Conservation (phyloP, 2,329 filamentous ascomycete genomes). For the Helminthosporium solani region DNA sequence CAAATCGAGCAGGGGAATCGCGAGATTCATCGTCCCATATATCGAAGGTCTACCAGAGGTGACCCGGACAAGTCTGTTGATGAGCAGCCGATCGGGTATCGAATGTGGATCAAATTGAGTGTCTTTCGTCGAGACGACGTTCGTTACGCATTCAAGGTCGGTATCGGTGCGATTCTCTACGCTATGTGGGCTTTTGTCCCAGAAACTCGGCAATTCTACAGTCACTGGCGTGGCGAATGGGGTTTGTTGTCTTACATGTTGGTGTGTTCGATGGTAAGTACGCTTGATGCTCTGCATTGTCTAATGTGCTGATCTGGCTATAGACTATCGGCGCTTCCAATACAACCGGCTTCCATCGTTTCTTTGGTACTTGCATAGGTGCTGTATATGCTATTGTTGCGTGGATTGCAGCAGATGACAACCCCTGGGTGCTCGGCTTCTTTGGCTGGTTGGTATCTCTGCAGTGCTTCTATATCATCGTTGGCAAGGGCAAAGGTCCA, state of each 20-base stretch:
- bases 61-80: slow-evolving; percentile 31
- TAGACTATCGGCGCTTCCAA: slow-evolving; percentile 91
- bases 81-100: slow-evolving; percentile 45
- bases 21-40: slow-evolving; percentile 40
- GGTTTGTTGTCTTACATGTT: slow-evolving; percentile 96
- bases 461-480: slow-evolving; percentile 85
- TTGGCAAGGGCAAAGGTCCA: slow-evolving; percentile 79
- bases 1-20: slow-evolving; percentile 32
- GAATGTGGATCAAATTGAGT: slow-evolving; percentile 56
- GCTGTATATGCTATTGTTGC: slow-evolving; percentile 71
- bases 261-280: slow-evolving; percentile 79
- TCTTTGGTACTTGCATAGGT: slow-evolving; percentile 82
- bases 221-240: slow-evolving; percentile 94
- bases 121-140: slow-evolving; percentile 65
- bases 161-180: slow-evolving; percentile 83
- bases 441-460: slow-evolving; percentile 80
- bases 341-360: slow-evolving; percentile 83
- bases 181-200: slow-evolving; percentile 85
- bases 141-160: slow-evolving; percentile 88
- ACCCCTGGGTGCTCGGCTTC: slow-evolving; percentile 72
- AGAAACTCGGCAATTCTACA: slow-evolving; percentile 74
- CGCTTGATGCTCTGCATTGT: background rate
- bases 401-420: slow-evolving; percentile 75
- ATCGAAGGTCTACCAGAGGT: slow-evolving; percentile 27
- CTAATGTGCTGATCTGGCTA: background rate